These are phyloP conservation scores for Botrytis byssoidea DNA, from an alignment of 2,329 filamentous ascomycete genomes.

Conservation along the genomic window DNA sequence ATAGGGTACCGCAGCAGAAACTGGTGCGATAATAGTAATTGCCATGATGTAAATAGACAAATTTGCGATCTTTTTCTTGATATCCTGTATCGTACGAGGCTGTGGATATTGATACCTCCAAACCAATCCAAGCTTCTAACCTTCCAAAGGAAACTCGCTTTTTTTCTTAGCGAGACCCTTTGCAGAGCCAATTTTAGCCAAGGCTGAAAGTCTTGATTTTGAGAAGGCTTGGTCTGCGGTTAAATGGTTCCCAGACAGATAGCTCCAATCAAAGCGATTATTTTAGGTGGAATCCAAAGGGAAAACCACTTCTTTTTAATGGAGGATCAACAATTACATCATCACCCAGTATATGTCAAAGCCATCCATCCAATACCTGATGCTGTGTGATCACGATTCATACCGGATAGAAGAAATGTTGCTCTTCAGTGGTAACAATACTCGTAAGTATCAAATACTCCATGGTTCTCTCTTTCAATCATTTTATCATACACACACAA, in stretches of 20 bases:
- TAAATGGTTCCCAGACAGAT: background rate
- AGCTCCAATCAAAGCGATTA: constrained; percentile 4
- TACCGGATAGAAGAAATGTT: background rate
- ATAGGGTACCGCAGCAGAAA: constrained; percentile 31
- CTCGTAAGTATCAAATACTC: background rate
- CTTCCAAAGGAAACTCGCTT: background rate
- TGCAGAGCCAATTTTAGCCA: background rate
- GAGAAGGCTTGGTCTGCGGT: background rate
- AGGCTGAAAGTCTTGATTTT: constrained; percentile 12
- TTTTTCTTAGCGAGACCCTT: constrained; percentile 15
- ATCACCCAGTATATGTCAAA: background rate
- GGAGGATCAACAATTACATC: constrained; percentile 19
- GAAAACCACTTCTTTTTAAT: constrained; percentile 14
- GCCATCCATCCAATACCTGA: constrained; percentile 8
- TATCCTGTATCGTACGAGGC: constrained; percentile 9
- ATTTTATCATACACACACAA: background rate
- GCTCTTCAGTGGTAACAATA: background rate
- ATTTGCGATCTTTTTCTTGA: constrained; percentile 1
- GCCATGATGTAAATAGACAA: constrained; percentile 32
- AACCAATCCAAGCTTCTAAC: background rate
- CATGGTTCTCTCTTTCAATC: background rate
- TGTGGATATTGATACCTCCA: constrained; percentile 8
- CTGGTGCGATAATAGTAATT: constrained; percentile 39
- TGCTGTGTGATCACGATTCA: background rate
- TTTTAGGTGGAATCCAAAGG: background rate